phyloP scores from a whole-genome alignment of 805 yeast genomes.

The Lipomyces spencermartinsiae region DNA sequence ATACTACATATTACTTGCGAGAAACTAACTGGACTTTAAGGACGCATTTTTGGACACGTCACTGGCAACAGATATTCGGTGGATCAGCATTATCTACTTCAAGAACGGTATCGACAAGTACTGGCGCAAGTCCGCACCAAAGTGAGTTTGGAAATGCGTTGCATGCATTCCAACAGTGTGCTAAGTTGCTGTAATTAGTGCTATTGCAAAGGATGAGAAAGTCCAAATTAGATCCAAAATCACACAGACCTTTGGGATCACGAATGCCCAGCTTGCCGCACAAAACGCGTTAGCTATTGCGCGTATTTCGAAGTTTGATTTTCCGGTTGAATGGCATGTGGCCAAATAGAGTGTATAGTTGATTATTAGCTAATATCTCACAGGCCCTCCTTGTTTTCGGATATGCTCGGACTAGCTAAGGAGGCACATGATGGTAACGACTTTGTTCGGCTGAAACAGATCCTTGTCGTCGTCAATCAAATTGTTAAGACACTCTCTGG shows the following conservation, averaged over 20 bases:
- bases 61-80: slow-evolving; percentile 69
- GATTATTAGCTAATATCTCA: neutral
- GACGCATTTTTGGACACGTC: slow-evolving; percentile 65
- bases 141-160: slow-evolving; percentile 47
- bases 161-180: neutral
- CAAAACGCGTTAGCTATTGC: slow-evolving; percentile 88
- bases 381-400: slow-evolving; percentile 71
- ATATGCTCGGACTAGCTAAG: slow-evolving; percentile 47
- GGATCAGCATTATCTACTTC: slow-evolving; percentile 86
- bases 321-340: slow-evolving; percentile 76
- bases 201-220: slow-evolving; percentile 73
- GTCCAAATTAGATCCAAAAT: slow-evolving; percentile 61
- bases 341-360: neutral
- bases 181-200: slow-evolving; percentile 34
- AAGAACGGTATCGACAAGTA: slow-evolving; percentile 85
- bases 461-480: slow-evolving; percentile 74
- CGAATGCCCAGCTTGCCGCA: slow-evolving; percentile 72
- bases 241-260: slow-evolving; percentile 67
- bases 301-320: slow-evolving; percentile 79
- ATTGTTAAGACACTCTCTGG: slow-evolving; percentile 73
- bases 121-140: slow-evolving; percentile 75
- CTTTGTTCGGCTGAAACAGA: slow-evolving; percentile 58
- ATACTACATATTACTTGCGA: neutral
- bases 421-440: slow-evolving; percentile 55
- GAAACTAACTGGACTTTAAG: slow-evolving; percentile 39